Evolutionary conservation across 2,329 filamentous ascomycete species (phyloP).

Genomic region (Hymenoscyphus fructigenus): DNA sequence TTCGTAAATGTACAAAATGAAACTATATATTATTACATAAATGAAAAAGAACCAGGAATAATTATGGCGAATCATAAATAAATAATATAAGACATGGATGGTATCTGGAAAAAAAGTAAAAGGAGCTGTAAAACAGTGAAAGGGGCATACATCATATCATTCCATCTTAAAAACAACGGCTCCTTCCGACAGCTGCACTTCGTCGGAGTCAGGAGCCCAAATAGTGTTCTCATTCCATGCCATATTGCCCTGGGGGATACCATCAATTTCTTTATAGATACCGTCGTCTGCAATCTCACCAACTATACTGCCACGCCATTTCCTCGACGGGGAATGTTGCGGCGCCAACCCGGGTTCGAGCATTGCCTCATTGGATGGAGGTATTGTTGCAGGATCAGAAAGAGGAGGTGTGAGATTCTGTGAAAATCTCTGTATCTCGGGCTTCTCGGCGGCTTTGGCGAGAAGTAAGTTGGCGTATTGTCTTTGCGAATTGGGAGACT

Average conservation of each 20-base stretch:
- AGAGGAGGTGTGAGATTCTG: conserved; percentile 18
- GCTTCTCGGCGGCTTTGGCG: conserved; percentile 43
- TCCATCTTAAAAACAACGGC: conserved; percentile 6
- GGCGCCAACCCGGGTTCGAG: neutral
- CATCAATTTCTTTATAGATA: conserved; percentile 1
- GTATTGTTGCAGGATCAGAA: conserved; percentile 3
- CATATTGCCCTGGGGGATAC: neutral
- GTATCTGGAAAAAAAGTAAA: neutral
- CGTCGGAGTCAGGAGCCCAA: conserved; percentile 11
- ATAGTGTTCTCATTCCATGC: conserved; percentile 5
- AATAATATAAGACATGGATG: neutral
- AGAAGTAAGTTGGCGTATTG: conserved; percentile 46
- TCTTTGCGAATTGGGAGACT: conserved; percentile 44
- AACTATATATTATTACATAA: neutral
- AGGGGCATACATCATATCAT: neutral
- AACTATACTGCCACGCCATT: conserved; percentile 30
- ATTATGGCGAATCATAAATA: neutral
- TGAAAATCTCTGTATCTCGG: conserved; percentile 33
- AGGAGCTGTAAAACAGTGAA: neutral
- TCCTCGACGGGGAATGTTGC: neutral
- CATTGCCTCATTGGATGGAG: neutral
- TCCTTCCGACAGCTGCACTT: neutral
- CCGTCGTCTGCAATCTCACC: conserved; percentile 28
- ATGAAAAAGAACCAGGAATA: neutral
- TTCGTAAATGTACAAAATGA: neutral